Percentiles rank a stretch among this genome's conserved stretches.
Evolutionary conservation across 306 rosid genomes (phyloP).

Genomic region (Urtica urens): DNA sequence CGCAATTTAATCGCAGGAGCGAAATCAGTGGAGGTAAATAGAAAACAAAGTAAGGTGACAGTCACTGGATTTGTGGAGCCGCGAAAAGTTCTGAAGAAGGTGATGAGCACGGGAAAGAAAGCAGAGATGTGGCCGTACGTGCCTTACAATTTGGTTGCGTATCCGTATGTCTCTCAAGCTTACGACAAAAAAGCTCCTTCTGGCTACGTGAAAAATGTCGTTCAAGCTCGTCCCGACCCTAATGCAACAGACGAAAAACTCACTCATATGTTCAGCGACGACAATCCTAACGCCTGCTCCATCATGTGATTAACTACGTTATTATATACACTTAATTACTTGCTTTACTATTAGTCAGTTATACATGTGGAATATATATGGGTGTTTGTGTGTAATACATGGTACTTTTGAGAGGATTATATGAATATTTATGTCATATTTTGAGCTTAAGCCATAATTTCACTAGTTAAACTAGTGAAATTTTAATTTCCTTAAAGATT

Average conservation of each 20-base stretch:
- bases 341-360: neutral
- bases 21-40: slow-evolving; percentile 54
- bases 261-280: slow-evolving; percentile 65
- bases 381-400: neutral
- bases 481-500: too few species aligned
- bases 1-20: too few species aligned
- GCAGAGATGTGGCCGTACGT: slow-evolving; percentile 94
- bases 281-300: slow-evolving; percentile 77
- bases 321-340: neutral
- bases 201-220: slow-evolving; percentile 57
- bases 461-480: too few species aligned
- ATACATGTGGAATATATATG: neutral
- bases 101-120: slow-evolving; percentile 68
- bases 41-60: slow-evolving; percentile 64
- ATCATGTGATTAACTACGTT: slow-evolving; percentile 33
- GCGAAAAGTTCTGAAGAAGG: slow-evolving; percentile 68
- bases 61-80: slow-evolving; percentile 74
- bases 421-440: too few species aligned
- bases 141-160: slow-evolving; percentile 75
- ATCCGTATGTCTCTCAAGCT: slow-evolving; percentile 70
- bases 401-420: neutral
- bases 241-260: slow-evolving; percentile 52
- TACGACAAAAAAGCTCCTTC: slow-evolving; percentile 89
- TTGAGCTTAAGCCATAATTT: too few species aligned
- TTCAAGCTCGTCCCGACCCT: slow-evolving; percentile 40